A percentile compares a stretch with the other conserved stretches of the same genome.
Conservation (phyloP, 768 basidiomycete genomes). For the Kwoniella pini region DNA sequence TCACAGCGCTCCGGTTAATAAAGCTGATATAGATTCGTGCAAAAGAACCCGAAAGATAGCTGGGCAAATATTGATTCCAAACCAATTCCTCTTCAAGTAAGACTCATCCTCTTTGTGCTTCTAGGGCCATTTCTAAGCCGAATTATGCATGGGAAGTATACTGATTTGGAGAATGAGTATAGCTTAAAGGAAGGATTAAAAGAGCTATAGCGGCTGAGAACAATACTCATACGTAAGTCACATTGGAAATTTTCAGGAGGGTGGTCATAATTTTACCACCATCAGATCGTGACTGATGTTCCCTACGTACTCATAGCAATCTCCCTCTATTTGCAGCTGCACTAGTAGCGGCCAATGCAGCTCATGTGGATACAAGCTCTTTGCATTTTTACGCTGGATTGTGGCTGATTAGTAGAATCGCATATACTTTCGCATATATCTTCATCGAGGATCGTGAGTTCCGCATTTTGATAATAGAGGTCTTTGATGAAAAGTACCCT, state of each 20-base stretch:
- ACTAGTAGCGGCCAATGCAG: conserved; percentile 33
- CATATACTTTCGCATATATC: conserved; percentile 38
- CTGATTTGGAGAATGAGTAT: background rate
- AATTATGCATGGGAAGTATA: background rate
- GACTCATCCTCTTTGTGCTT: background rate
- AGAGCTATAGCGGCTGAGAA: conserved; percentile 35
- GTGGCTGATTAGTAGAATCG: conserved; percentile 24
- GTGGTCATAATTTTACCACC: background rate
- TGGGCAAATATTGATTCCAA: conserved; percentile 27
- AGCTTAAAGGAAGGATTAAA: conserved; percentile 24
- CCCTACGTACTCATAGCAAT: conserved; percentile 12
- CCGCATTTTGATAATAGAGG: too few relatives aligned
- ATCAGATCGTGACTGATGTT: background rate
- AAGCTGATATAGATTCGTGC: background rate
- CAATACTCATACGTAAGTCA: conserved; percentile 30
- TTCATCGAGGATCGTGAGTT: conserved; percentile 35
- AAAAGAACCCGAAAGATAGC: conserved; percentile 27
- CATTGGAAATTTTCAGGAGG: too few relatives aligned
- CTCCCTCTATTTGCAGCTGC: conserved; percentile 36
- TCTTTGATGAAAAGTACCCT: too few relatives aligned
- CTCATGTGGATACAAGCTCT: conserved; percentile 21
- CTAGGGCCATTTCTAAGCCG: too few relatives aligned
- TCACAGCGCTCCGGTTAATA: background rate
- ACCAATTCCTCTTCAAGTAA: conserved; percentile 13
- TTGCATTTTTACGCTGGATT: conserved; percentile 25